Evolutionary conservation across 2,329 filamentous ascomycete species (phyloP).

Genomic region (Metarhizium sp.): DNA sequence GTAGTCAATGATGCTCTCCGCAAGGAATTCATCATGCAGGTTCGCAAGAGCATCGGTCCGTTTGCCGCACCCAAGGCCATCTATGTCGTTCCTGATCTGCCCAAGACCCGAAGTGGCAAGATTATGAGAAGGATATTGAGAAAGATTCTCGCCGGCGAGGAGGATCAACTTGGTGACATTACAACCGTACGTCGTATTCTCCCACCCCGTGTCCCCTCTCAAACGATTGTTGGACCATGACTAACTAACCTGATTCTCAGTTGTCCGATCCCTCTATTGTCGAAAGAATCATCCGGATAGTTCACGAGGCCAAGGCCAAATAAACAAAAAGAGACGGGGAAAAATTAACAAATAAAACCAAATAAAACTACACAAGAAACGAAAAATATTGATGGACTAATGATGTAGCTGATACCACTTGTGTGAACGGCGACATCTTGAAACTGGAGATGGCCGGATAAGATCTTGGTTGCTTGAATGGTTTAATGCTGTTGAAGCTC

Average conservation of each 20-base stretch:
- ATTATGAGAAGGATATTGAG: slow-evolving; percentile 96
- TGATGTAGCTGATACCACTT: slow-evolving; percentile 1
- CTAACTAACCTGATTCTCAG: slow-evolving; percentile 29
- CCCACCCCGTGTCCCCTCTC: background rate
- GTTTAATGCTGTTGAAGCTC: background rate
- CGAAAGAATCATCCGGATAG: slow-evolving; percentile 75
- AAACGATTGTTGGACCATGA: background rate
- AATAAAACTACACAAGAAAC: background rate
- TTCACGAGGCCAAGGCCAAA: slow-evolving; percentile 55
- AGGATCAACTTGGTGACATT: slow-evolving; percentile 90
- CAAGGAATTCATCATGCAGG: slow-evolving; percentile 90
- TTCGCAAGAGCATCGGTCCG: slow-evolving; percentile 93
- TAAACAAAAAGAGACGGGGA: slow-evolving; percentile 17
- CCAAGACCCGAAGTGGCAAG: slow-evolving; percentile 96
- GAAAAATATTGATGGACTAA: background rate
- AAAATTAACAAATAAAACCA: background rate
- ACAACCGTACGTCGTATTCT: slow-evolving; percentile 61
- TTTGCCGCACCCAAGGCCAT: slow-evolving; percentile 95
- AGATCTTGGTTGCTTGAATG: background rate
- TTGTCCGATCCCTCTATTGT: slow-evolving; percentile 86
- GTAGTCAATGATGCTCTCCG: slow-evolving; percentile 70
- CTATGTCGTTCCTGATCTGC: slow-evolving; percentile 83
- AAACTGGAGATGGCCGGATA: background rate
- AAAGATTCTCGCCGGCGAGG: slow-evolving; percentile 95
- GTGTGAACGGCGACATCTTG: background rate